phyloP scores from a whole-genome alignment of 768 basidiomycete species.

The Russula sp. region DNA sequence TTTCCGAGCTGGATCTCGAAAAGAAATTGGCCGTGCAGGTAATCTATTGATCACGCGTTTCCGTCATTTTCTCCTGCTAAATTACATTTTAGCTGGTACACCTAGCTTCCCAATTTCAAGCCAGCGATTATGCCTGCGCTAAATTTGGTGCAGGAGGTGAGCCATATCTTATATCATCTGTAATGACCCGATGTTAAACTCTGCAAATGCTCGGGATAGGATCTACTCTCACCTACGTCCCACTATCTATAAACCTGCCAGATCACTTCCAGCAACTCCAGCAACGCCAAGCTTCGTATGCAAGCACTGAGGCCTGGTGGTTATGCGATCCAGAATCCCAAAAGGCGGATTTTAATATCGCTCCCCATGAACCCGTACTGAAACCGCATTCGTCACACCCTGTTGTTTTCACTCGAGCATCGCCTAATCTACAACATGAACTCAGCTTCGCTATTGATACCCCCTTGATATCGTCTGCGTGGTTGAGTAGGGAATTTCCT shows the following conservation, averaged over 20 bases:
- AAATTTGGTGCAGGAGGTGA: constrained; percentile 30
- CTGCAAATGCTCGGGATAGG: constrained; percentile 18
- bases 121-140: constrained; percentile 30
- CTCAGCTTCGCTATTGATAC: constrained; percentile 33
- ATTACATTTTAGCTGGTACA: constrained; percentile 26
- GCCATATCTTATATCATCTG: neutral
- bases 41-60: neutral
- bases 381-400: constrained; percentile 8
- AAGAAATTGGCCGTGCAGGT: constrained; percentile 30
- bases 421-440: constrained; percentile 31
- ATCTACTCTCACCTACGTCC: constrained; percentile 27
- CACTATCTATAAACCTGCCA: constrained; percentile 30
- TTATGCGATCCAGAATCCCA: constrained; percentile 20
- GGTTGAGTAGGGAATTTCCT: constrained; percentile 21
- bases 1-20: constrained; percentile 26
- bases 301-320: constrained; percentile 30
- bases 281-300: constrained; percentile 27
- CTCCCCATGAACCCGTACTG: constrained; percentile 1
- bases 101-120: constrained; percentile 31
- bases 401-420: constrained; percentile 13
- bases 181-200: neutral
- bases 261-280: constrained; percentile 28
- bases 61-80: neutral
- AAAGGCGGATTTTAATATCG: neutral
- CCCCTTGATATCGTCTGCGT: constrained; percentile 27